phyloP scores from a whole-genome alignment of 1,284 basidiomycete species.

The Ganoderma boninense region DNA sequence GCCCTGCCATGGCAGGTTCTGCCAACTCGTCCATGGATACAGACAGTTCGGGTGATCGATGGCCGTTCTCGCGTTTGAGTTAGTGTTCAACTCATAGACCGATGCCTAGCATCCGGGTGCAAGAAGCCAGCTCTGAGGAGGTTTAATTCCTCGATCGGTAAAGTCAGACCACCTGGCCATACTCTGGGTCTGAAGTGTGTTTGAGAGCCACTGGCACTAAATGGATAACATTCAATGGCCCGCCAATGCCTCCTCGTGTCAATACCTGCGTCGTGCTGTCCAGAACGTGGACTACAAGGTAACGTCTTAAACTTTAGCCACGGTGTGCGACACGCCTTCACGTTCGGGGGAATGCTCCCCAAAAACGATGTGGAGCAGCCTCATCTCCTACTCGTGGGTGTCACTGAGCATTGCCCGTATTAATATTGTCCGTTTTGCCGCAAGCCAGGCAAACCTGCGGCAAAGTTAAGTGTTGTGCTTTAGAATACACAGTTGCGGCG shows the following conservation, averaged over 20 bases:
- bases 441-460: neutral
- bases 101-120: neutral
- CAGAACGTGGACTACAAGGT: neutral
- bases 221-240: neutral
- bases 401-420: neutral
- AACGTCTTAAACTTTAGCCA: neutral
- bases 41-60: conserved; percentile 1
- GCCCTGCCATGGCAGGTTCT: conserved; percentile 2
- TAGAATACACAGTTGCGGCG: conserved; percentile 5
- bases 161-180: neutral
- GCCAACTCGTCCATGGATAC: neutral
- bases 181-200: neutral
- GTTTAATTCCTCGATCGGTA: neutral
- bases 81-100: neutral
- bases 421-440: neutral
- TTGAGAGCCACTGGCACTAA: too few relatives aligned
- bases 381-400: neutral
- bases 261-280: too few relatives aligned
- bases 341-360: neutral
- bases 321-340: neutral
- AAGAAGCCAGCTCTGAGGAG: neutral
- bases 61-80: conserved; percentile 11
- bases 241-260: too few relatives aligned
- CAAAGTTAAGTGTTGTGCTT: neutral
- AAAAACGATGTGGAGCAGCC: neutral